Evolutionary conservation across 345 rosid genomes (phyloP).

Genomic region (Ceriops decandra): DNA sequence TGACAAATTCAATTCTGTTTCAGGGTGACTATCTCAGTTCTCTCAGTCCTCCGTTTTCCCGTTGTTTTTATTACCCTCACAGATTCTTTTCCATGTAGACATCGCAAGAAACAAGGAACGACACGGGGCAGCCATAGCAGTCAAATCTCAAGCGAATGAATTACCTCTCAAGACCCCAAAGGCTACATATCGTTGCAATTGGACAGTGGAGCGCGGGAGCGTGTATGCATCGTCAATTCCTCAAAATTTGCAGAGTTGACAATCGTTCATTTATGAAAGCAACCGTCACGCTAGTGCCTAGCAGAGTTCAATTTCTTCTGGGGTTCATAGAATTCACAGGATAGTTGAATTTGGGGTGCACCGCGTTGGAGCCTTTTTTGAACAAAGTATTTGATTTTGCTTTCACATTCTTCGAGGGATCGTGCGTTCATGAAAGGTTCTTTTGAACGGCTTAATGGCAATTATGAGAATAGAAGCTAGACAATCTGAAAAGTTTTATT

Average conservation of each 20-base stretch:
- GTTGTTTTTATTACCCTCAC: neutral
- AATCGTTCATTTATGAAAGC: neutral
- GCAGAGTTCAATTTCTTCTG: neutral
- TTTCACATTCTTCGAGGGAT: neutral
- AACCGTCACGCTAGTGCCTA: neutral
- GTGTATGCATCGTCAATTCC: neutral
- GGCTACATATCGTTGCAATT: too few species aligned
- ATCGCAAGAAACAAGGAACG: neutral
- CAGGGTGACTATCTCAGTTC: neutral
- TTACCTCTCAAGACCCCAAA: too few species aligned
- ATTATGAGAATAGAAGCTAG: neutral
- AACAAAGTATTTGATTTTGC: neutral
- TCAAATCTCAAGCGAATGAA: neutral
- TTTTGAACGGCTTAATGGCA: neutral
- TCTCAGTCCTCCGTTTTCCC: neutral
- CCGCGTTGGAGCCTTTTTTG: neutral
- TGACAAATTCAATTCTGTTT: slow-evolving; percentile 11
- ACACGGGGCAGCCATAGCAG: neutral
- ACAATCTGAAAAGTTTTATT: neutral
- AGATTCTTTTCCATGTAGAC: neutral
- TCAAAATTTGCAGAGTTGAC: neutral
- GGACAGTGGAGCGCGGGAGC: neutral
- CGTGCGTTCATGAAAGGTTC: neutral
- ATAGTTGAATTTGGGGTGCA: neutral
- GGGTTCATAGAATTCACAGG: too few species aligned